Percentiles rank a stretch among this genome's conserved stretches.
These are phyloP conservation scores for Tubosaeta brunneosetosa DNA, from an alignment of 768 basidiomycete genomes.

Conservation along the genomic window DNA sequence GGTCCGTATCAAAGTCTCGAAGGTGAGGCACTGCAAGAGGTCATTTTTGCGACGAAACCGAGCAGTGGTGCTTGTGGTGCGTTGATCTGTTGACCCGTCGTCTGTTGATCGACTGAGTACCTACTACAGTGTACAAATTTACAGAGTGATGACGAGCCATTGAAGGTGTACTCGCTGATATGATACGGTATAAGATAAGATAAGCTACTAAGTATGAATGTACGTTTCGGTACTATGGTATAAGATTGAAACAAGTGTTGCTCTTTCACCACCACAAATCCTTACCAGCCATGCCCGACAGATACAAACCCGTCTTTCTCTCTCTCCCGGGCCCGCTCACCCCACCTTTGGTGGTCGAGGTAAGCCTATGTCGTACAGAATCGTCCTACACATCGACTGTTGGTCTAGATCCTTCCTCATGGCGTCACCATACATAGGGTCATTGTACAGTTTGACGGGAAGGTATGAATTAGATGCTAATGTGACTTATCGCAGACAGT, in stretches of 20 bases:
- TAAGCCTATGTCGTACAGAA: constrained; percentile 21
- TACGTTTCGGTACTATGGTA: neutral
- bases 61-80: constrained; percentile 78
- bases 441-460: constrained; percentile 60
- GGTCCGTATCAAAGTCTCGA: constrained; percentile 57
- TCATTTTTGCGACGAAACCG: constrained; percentile 79
- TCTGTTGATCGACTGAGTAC: neutral
- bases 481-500: neutral
- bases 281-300: constrained; percentile 28
- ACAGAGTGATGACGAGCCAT: constrained; percentile 11
- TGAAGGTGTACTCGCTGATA: neutral
- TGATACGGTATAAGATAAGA: constrained; percentile 13
- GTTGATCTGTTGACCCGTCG: constrained; percentile 24
- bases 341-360: constrained; percentile 62
- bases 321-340: constrained; percentile 47
- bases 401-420: constrained; percentile 52
- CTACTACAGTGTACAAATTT: constrained; percentile 26
- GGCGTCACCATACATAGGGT: constrained; percentile 68
- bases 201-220: neutral
- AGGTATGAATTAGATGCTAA: constrained; percentile 34
- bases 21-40: constrained; percentile 55
- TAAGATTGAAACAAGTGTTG: neutral
- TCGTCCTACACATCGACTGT: neutral
- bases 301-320: constrained; percentile 50
- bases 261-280: neutral